Percentiles rank a stretch among this genome's conserved stretches.
Conservation (phyloP, 345 rosid species). For the Linum usitatissimum region DNA sequence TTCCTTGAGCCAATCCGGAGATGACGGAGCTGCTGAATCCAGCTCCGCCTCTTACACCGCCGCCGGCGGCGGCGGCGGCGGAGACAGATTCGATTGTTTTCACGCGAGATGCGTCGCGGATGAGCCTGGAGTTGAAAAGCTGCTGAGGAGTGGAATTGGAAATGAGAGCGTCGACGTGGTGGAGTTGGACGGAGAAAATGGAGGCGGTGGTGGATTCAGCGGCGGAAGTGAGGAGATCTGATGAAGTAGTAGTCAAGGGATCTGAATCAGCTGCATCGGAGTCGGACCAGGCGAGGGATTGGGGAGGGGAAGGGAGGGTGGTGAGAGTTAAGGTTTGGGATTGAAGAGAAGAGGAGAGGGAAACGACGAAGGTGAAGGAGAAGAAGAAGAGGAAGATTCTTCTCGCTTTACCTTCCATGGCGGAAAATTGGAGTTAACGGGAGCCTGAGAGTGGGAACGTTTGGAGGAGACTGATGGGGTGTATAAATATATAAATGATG, state of each 20-base stretch:
- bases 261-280: neutral
- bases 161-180: conserved; percentile 74
- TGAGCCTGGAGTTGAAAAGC: conserved; percentile 61
- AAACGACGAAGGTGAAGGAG: neutral
- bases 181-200: conserved; percentile 35
- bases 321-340: neutral
- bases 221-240: neutral
- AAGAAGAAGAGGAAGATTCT: neutral
- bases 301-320: neutral
- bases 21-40: conserved; percentile 33
- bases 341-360: neutral
- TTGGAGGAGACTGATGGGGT: neutral
- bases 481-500: no score
- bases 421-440: neutral
- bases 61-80: neutral
- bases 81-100: conserved; percentile 26
- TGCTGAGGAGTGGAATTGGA: conserved; percentile 36
- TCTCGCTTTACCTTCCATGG: neutral
- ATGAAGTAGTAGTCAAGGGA: neutral
- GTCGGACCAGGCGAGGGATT: neutral
- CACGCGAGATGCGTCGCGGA: conserved; percentile 59
- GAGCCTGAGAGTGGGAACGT: neutral
- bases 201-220: conserved; percentile 16
- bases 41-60: neutral
- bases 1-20: conserved; percentile 88